Evolutionary conservation across 23 red algal species (phyloP).

Genomic region (Chondrus crispus): DNA sequence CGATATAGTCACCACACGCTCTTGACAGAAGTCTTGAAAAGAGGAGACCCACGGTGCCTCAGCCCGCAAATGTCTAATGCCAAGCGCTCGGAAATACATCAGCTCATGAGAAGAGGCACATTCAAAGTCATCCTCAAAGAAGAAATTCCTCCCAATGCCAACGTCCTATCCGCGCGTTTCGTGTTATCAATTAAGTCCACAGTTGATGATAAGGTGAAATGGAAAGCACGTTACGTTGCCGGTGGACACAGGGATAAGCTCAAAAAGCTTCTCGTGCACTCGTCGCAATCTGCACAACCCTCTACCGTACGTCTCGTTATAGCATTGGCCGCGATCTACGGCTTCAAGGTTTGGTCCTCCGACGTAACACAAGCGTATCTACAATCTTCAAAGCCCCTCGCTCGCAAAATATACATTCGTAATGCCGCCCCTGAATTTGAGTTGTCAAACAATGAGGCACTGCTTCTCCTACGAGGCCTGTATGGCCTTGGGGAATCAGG

Average conservation of each 20-base stretch:
- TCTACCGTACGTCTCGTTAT: not conserved
- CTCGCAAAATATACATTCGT: not conserved
- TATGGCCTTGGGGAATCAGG: not conserved
- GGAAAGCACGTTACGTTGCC: not conserved
- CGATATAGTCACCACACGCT: too few relatives aligned
- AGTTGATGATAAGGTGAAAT: not conserved
- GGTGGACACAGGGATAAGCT: not conserved
- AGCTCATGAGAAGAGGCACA: not conserved
- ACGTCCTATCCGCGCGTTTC: not conserved
- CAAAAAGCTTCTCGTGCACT: not conserved
- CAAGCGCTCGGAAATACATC: not conserved
- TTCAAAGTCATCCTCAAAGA: not conserved
- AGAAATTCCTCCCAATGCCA: not conserved
- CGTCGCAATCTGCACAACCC: not conserved
- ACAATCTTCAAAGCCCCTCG: not conserved
- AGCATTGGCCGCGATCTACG: not conserved
- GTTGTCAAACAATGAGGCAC: not conserved
- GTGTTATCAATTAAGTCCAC: not conserved
- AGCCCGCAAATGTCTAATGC: not conserved
- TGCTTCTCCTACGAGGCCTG: not conserved
- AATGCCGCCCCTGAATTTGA: not conserved
- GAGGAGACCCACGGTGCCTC: not conserved
- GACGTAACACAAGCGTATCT: slow-evolving; percentile 24
- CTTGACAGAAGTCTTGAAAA: not conserved
- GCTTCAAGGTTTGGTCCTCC: not conserved